Percentiles rank a stretch among this genome's conserved stretches.
These are phyloP conservation scores for Apophysomyces ossiformis DNA, from an alignment of 371 early-diverging fungal species.

Conservation along the genomic window DNA sequence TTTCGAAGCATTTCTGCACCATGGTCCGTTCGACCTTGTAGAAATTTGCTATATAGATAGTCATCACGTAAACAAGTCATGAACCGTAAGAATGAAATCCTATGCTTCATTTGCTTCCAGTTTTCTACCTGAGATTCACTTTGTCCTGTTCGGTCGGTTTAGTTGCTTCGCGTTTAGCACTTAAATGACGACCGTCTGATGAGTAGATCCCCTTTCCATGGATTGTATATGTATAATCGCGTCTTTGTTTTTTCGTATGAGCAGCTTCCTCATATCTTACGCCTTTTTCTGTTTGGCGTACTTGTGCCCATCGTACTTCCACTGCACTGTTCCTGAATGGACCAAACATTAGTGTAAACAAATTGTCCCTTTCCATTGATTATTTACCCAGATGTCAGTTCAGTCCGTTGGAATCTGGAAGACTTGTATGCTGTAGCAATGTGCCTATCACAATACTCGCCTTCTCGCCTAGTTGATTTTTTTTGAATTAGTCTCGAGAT, in stretches of 20 bases:
- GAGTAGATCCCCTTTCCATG: conserved; percentile 31
- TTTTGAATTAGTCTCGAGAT: neutral
- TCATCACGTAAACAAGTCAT: neutral
- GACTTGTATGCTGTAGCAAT: conserved; percentile 28
- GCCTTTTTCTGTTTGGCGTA: conserved; percentile 7
- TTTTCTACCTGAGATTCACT: conserved; percentile 7
- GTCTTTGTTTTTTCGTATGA: neutral
- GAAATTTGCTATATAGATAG: conserved; percentile 33
- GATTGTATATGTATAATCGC: conserved; percentile 33
- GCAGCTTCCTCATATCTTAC: conserved; percentile 14
- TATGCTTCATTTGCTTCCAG: too few relatives aligned
- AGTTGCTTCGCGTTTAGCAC: conserved; percentile 8
- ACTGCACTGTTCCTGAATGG: conserved; percentile 33
- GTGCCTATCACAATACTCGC: conserved; percentile 47
- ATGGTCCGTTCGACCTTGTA: conserved; percentile 39
- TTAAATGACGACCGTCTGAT: conserved; percentile 26
- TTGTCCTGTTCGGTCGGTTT: conserved; percentile 15
- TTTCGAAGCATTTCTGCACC: conserved; percentile 50
- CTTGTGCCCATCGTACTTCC: conserved; percentile 42
- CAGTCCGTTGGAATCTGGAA: conserved; percentile 50
- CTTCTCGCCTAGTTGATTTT: conserved; percentile 33
- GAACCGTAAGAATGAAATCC: too few relatives aligned
- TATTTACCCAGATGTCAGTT: conserved; percentile 48
- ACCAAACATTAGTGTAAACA: neutral
- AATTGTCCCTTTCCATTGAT: neutral